Evolutionary conservation across 2,329 filamentous ascomycete species (phyloP).

Genomic region (Cryoendolithus antarcticus): DNA sequence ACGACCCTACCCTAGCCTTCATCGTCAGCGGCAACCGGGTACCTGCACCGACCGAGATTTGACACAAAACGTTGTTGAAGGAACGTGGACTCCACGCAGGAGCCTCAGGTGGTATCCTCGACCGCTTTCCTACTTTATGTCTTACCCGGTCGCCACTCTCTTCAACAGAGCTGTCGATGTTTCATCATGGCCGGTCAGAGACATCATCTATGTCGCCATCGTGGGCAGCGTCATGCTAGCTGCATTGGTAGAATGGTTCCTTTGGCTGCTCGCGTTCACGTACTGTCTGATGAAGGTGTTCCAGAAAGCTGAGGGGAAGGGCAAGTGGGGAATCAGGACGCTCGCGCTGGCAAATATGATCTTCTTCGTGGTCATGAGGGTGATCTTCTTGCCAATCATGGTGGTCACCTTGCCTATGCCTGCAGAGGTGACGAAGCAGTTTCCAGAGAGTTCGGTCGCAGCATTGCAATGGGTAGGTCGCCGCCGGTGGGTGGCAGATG

Average conservation of each 20-base stretch:
- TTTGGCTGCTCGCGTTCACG: slow-evolving; percentile 83
- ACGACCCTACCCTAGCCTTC: too few species aligned
- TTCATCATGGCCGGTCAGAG: slow-evolving; percentile 15
- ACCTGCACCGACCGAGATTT: too few species aligned
- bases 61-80: too few species aligned
- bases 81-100: too few species aligned
- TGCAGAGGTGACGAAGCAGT: slow-evolving; percentile 54
- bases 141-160: too few species aligned
- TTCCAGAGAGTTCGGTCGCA: slow-evolving; percentile 55
- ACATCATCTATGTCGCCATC: slow-evolving; percentile 79
- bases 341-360: slow-evolving; percentile 63
- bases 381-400: slow-evolving; percentile 87
- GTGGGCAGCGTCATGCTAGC: slow-evolving; percentile 71
- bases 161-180: neutral
- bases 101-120: too few species aligned
- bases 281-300: slow-evolving; percentile 87
- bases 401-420: slow-evolving; percentile 82
- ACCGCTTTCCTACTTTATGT: too few species aligned
- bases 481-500: neutral
- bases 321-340: slow-evolving; percentile 64
- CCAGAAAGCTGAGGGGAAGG: slow-evolving; percentile 57
- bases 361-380: slow-evolving; percentile 66
- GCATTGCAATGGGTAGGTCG: slow-evolving; percentile 57
- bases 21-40: too few species aligned
- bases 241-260: slow-evolving; percentile 81